Conservation (phyloP, 1,284 basidiomycete species). For the Meripilus lineatus region DNA sequence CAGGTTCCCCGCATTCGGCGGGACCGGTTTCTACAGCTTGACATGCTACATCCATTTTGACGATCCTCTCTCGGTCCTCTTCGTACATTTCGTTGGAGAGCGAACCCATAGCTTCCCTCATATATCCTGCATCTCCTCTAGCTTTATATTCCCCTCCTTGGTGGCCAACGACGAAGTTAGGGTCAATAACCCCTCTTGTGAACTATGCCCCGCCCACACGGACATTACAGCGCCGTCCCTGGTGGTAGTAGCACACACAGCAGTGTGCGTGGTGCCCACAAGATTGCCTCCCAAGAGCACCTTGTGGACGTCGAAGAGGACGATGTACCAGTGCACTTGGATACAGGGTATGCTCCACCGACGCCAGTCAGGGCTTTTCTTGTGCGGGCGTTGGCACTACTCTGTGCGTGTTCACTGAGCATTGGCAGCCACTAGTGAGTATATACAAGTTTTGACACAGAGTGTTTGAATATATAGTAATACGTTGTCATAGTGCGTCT, state of each 20-base stretch:
- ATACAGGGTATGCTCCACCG: constrained; percentile 9
- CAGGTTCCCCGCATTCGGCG: no score
- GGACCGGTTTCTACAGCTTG: no score
- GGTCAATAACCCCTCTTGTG: background rate
- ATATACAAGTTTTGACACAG: constrained; percentile 3
- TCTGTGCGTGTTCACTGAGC: constrained; percentile 72
- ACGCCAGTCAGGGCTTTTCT: constrained; percentile 35
- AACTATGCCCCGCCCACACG: no score
- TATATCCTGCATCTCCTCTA: background rate
- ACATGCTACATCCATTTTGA: no score
- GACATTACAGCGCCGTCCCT: no score
- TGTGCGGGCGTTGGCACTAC: constrained; percentile 55
- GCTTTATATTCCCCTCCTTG: background rate
- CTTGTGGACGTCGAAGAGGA: constrained; percentile 13
- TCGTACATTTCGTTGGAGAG: no score
- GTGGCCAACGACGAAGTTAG: background rate
- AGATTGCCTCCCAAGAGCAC: constrained; percentile 1
- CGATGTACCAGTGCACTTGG: constrained; percentile 14
- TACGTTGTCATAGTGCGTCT: constrained; percentile 43
- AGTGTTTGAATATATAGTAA: no score
- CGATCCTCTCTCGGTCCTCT: no score
- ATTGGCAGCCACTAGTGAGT: constrained; percentile 73
- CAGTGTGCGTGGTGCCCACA: no score
- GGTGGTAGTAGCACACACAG: no score
- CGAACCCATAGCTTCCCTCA: no score